Evolutionary conservation across 2,329 filamentous ascomycete species (phyloP).

Genomic region (Dactylellina haptotyla): DNA sequence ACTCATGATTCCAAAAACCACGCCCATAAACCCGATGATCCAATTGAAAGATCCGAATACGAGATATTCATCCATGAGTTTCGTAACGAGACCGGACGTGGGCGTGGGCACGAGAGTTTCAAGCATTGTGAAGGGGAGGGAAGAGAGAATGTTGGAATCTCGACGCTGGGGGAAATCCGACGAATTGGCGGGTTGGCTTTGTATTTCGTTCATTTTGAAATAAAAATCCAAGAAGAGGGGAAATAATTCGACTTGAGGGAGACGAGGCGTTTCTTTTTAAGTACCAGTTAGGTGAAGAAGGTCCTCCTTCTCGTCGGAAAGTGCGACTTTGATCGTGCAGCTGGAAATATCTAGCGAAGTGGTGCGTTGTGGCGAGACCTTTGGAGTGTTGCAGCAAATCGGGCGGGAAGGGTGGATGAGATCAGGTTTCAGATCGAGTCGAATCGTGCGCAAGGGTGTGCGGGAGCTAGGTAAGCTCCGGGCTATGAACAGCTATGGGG

Average conservation of each 20-base stretch:
- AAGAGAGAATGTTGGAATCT: constrained; percentile 13
- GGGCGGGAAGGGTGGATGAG: background rate
- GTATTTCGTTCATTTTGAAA: constrained; percentile 30
- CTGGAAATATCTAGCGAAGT: background rate
- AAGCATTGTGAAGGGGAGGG: constrained; percentile 23
- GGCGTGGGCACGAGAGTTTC: constrained; percentile 5
- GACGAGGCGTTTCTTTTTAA: no score
- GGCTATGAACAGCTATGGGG: background rate
- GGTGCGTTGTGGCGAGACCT: background rate
- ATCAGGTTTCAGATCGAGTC: no score
- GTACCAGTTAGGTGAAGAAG: no score
- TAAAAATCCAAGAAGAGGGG: background rate
- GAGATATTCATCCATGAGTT: constrained; percentile 2
- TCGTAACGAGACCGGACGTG: background rate
- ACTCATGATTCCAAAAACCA: constrained; percentile 19
- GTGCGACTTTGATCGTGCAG: background rate
- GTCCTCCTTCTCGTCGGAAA: no score
- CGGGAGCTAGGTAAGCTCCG: no score
- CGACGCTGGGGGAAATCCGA: constrained; percentile 10
- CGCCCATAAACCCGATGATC: constrained; percentile 12
- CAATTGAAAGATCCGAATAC: constrained; percentile 12
- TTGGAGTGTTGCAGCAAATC: no score
- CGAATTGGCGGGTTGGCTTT: constrained; percentile 28
- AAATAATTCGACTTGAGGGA: no score
- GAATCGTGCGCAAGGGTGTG: background rate